Evolutionary conservation across 2,329 filamentous ascomycete species (phyloP), one percentile per base, ranked within the genome.

Genomic region (Cordyceps tenuipes): DNA sequence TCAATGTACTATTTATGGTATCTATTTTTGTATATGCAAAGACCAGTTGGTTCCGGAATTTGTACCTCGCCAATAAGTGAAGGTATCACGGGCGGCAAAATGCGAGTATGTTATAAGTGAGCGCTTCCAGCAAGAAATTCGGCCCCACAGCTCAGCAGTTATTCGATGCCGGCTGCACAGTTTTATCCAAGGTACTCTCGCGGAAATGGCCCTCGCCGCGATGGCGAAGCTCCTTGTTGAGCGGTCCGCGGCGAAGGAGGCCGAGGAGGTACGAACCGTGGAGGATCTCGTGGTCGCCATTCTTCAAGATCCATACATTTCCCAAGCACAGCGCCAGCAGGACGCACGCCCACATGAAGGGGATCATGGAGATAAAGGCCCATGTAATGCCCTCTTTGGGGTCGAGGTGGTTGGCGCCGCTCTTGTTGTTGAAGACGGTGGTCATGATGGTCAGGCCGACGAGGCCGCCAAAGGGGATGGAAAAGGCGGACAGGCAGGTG

Each of bases 371-470:
- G 41, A 60, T 26, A 9, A 60, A 60, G 1, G 58, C 58, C 58
- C 58, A 60, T 3, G 46, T 55, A 44, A 60, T 60, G 21, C 50
- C 58, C 12, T 48, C 49, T 34, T 60, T 60, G 44, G 58, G 19
- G 21, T 60, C 58, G 8, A 43, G 50, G 44, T 54, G 58, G n/a
- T n/a, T 8, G 10, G 21, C 51, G 10, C 50, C 49, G 23, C 44
- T 54, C 39, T 59, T 73, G 63, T 89, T 89, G 67, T 87, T 87
- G 69, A 88, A 88, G 2, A 89, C 85, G 10, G 82, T 79, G 15
- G 84, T 80, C 86, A 89, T 88, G 65, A 89, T 78, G 0, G 85
- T 86, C 54, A 88, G 75, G 0, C 81, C 81, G 3, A 89, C 70
- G 0, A 85, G 87, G 12, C 86, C 85, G 4, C 87, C 86, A 26